Evolutionary conservation across 345 rosid species (phyloP).

Genomic region (Salix caprea): DNA sequence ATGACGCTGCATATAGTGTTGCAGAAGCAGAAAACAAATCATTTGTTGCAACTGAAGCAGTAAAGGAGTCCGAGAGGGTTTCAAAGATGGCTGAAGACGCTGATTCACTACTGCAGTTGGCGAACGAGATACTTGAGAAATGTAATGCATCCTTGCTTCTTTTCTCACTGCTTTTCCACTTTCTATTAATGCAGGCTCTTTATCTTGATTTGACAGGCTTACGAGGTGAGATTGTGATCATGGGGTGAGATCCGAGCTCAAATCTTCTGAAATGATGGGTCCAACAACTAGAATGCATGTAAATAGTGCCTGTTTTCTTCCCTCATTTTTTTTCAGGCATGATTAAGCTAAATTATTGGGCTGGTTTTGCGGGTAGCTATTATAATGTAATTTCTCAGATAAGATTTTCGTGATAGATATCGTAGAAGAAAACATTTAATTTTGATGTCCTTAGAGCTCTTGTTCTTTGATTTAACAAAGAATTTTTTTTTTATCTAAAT

Average conservation of each 20-base stretch:
- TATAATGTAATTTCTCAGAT: neutral
- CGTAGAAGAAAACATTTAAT: neutral
- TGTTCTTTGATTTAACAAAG: neutral
- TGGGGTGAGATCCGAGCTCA: conserved; percentile 20
- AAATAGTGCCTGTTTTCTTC: conserved; percentile 15
- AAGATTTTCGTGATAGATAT: neutral
- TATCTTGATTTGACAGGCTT: conserved; percentile 34
- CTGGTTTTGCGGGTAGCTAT: conserved; percentile 3
- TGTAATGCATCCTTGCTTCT: conserved; percentile 24
- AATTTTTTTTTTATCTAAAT: too few relatives aligned
- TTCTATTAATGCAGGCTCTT: neutral
- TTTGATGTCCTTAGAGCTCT: neutral
- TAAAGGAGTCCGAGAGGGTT: conserved; percentile 68
- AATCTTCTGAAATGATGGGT: neutral
- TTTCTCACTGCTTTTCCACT: neutral
- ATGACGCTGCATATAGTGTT: conserved; percentile 55
- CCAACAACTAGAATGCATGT: conserved; percentile 15
- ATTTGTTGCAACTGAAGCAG: conserved; percentile 59
- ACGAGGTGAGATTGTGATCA: conserved; percentile 37
- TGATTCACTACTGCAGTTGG: conserved; percentile 40
- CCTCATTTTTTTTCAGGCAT: neutral
- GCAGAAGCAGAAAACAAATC: conserved; percentile 84
- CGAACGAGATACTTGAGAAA: conserved; percentile 49
- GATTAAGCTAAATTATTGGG: neutral
- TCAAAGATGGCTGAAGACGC: conserved; percentile 55